These are phyloP conservation scores for Quercus lobata DNA, from an alignment of 331 rosid species.

Conservation along the genomic window DNA sequence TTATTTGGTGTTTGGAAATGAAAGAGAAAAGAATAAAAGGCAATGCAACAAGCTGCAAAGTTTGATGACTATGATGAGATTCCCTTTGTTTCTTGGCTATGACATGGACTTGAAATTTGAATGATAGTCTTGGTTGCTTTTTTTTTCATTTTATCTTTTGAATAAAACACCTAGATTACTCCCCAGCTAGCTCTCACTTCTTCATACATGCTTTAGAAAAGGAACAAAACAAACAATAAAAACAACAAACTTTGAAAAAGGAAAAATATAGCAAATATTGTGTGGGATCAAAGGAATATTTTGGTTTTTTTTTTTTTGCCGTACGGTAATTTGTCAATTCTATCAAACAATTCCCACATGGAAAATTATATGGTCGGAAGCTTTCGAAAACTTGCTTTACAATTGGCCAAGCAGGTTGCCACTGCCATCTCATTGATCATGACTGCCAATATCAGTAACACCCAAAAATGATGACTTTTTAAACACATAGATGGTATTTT, in stretches of 20 bases:
- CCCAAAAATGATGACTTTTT: not conserved
- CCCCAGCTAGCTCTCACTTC: too few relatives aligned
- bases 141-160: not conserved
- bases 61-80: not conserved
- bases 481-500: not conserved
- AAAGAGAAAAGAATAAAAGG: not conserved
- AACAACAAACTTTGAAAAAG: not conserved
- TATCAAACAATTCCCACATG: too few relatives aligned
- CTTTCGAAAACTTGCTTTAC: not conserved
- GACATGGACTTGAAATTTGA: not conserved
- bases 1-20: not conserved
- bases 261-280: not conserved
- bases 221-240: not conserved
- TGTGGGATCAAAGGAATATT: not conserved
- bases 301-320: not conserved
- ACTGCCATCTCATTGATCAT: not conserved
- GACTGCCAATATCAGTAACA: not conserved
- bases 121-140: not conserved
- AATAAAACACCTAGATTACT: too few relatives aligned
- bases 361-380: not conserved
- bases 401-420: not conserved
- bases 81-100: not conserved
- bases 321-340: too few relatives aligned
- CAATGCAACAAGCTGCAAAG: not conserved
- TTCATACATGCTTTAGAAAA: not conserved